Evolutionary conservation across 805 yeast species (phyloP).

Genomic region (Candida sithepensis): DNA sequence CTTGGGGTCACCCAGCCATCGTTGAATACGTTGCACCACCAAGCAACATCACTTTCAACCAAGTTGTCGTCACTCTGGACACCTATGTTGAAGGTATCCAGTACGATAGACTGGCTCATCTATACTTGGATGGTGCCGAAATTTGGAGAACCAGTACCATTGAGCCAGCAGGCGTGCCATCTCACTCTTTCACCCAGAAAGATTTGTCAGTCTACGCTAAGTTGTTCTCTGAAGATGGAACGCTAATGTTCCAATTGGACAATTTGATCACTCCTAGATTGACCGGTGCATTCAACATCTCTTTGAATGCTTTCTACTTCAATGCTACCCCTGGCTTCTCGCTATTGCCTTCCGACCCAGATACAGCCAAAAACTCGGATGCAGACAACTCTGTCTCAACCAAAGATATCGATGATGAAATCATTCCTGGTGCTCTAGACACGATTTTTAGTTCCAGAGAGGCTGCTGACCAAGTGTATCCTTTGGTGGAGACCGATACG

Average conservation of each 20-base stretch:
- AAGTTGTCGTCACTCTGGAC: constrained; percentile 50
- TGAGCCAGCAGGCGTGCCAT: constrained; percentile 59
- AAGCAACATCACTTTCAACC: constrained; percentile 40
- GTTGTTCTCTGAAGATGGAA: constrained; percentile 43
- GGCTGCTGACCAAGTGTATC: constrained; percentile 38
- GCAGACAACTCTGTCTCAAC: background rate
- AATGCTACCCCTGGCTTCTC: constrained; percentile 21
- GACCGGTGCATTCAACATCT: constrained; percentile 58
- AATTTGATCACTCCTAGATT: constrained; percentile 52
- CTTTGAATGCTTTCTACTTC: constrained; percentile 50
- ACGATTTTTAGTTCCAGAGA: constrained; percentile 28
- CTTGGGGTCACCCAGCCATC: constrained; percentile 57
- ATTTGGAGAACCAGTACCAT: constrained; percentile 85
- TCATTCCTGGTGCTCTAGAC: constrained; percentile 17
- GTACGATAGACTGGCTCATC: constrained; percentile 62
- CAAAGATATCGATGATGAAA: constrained; percentile 17
- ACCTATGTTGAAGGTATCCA: constrained; percentile 57
- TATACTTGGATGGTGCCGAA: constrained; percentile 59
- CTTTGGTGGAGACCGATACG: constrained; percentile 31
- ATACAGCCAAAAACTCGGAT: background rate
- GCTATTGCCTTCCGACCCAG: constrained; percentile 3
- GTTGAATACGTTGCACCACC: constrained; percentile 42
- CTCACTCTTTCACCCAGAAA: constrained; percentile 50
- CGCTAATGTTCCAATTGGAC: constrained; percentile 58
- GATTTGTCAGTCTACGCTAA: constrained; percentile 58